Percentiles rank a stretch among this genome's conserved stretches.
These are phyloP conservation scores for Pichia kudriavzevii DNA, from an alignment of 1,139 yeast species.

Conservation along the genomic window DNA sequence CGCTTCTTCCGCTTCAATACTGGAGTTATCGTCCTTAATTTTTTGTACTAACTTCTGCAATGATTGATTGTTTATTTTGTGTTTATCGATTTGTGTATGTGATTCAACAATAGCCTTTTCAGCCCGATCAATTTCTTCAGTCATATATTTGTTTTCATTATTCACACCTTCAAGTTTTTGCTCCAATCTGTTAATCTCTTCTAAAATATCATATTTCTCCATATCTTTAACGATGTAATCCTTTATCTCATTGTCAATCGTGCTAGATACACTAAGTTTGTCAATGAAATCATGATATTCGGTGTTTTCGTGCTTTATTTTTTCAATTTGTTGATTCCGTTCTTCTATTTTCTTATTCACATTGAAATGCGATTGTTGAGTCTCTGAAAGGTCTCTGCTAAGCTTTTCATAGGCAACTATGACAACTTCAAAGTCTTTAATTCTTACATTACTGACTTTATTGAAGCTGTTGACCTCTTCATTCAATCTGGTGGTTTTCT, in stretches of 20 bases:
- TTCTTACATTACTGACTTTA: slow-evolving; percentile 25
- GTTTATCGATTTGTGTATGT: slow-evolving; percentile 9
- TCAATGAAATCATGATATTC: slow-evolving; percentile 12
- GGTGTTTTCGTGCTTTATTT: slow-evolving; percentile 21
- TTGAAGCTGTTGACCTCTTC: slow-evolving; percentile 31
- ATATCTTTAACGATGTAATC: slow-evolving; percentile 31
- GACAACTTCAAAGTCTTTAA: slow-evolving; percentile 20
- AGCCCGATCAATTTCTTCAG: slow-evolving; percentile 57
- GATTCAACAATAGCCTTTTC: slow-evolving; percentile 48
- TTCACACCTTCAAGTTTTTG: slow-evolving; percentile 34
- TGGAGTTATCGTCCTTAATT: slow-evolving; percentile 8
- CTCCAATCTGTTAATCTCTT: slow-evolving; percentile 35
- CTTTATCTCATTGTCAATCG: background rate
- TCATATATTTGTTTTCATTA: slow-evolving; percentile 59
- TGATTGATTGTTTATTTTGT: slow-evolving; percentile 2
- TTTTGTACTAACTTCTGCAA: slow-evolving; percentile 2
- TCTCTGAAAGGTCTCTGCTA: slow-evolving; percentile 24
- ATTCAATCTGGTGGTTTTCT: slow-evolving; percentile 21
- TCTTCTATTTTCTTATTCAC: slow-evolving; percentile 14
- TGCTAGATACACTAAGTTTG: background rate
- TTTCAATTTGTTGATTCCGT: slow-evolving; percentile 19
- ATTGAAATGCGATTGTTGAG: no score
- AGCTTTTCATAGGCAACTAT: slow-evolving; percentile 20
- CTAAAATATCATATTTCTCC: slow-evolving; percentile 31
- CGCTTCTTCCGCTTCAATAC: slow-evolving; percentile 3